Evolutionary conservation across 140 eudicot genomes (phyloP), one percentile per base, ranked within the genome.

Genomic region (Bidens hawaiensis): DNA sequence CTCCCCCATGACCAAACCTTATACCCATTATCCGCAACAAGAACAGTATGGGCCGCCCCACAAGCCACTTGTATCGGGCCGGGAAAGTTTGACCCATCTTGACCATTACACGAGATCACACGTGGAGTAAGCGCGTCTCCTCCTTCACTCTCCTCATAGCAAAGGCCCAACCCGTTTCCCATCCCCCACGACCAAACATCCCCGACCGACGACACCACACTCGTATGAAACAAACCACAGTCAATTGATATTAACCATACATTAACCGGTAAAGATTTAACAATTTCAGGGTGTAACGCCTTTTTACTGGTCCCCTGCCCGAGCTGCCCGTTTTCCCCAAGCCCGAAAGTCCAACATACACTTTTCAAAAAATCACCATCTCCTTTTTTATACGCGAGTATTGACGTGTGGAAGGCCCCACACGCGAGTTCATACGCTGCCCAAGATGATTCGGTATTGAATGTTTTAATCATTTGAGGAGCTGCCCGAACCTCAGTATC

Each of bases 161-260:
- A 90, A 47, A 91, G 70, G 30, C 99, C 99, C 33, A 84, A 76
- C 42, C 99, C 99, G 65, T 77, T 87, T 78, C 83, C 95, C 99
- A 87, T 91, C 27, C 98, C 95, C 96, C 96, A 91, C 60, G 98
- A 84, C 93, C 93, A 91, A 49, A 91, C 93, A 58, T 91, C 96
- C 24, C 98, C 98, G 10, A 72, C 73, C 10, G 93, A 80, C 21
- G 96, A 91, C 57, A 87, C 91, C 15, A 85, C 81, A 41, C 89
- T 82, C 3, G 96, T 91, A 71, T 91, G 99, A 68, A 87, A 87
- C 43, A 87, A 78, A 22, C 98, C 96, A 67, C 96, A 91, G 46
- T 76, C 96, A 30, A 90, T 79, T 3, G 96, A 82, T 13, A 78
- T 31, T 17, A 87, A 71, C 70, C 71, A 82, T 6, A 65, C 51